phyloP scores from a whole-genome alignment of 192 early-diverging fungal species.

The Backusella morwellensis region DNA sequence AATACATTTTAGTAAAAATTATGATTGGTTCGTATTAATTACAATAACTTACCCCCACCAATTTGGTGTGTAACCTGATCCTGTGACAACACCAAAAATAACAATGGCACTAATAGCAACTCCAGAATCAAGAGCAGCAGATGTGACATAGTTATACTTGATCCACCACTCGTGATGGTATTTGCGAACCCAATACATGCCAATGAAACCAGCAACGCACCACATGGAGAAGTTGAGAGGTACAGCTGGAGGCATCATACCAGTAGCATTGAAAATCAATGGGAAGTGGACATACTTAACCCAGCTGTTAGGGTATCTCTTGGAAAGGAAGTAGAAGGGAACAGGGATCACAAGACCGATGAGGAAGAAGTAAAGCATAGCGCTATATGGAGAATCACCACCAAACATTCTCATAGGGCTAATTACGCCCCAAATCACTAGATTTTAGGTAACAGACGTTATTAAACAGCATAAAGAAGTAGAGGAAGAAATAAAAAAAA shows the following conservation, averaged over 20 bases:
- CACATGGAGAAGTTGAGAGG: slow-evolving; percentile 47
- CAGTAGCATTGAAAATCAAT: slow-evolving; percentile 48
- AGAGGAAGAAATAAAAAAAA: no score
- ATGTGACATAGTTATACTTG: slow-evolving; percentile 69
- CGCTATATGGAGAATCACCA: slow-evolving; percentile 35
- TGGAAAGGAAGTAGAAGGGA: slow-evolving; percentile 53
- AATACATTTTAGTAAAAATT: no score
- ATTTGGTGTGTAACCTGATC: slow-evolving; percentile 16
- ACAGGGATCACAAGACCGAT: slow-evolving; percentile 56
- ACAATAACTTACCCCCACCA: slow-evolving; percentile 28
- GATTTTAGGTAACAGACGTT: not conserved
- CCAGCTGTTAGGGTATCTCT: slow-evolving; percentile 48
- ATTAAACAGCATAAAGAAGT: no score
- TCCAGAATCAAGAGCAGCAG: slow-evolving; percentile 54
- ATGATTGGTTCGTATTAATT: no score
- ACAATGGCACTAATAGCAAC: slow-evolving; percentile 45
- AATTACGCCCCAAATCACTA: slow-evolving; percentile 76
- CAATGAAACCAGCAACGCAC: slow-evolving; percentile 49
- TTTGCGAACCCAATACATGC: slow-evolving; percentile 50
- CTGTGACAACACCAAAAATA: slow-evolving; percentile 42
- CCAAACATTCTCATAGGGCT: slow-evolving; percentile 65
- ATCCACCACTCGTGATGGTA: slow-evolving; percentile 55
- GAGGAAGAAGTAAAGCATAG: slow-evolving; percentile 46
- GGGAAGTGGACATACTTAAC: slow-evolving; percentile 57
- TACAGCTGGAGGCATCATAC: slow-evolving; percentile 54